Conservation (phyloP, 2,329 filamentous ascomycete species). For the Chaetothyriales sp. region DNA sequence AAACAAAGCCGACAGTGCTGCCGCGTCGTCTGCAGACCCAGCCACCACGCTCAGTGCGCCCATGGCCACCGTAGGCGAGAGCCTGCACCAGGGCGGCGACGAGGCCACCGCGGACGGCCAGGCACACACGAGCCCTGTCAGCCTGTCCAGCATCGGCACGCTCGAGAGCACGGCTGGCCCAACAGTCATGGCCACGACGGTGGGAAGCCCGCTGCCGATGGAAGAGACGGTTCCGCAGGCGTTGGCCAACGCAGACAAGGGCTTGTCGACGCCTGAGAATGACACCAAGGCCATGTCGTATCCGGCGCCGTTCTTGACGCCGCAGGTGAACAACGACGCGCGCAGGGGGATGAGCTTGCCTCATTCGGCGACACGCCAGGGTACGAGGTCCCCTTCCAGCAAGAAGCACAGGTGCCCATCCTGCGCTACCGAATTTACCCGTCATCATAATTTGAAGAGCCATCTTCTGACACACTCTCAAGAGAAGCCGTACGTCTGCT, state of each 20-base stretch:
- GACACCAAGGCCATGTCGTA: constrained; percentile 50
- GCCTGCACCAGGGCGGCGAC: constrained; percentile 37
- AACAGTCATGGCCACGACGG: constrained; percentile 37
- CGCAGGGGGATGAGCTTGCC: constrained; percentile 47
- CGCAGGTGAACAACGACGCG: constrained; percentile 36
- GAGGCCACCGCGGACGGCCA: constrained; percentile 27
- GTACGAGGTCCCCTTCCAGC: constrained; percentile 55
- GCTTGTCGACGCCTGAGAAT: constrained; percentile 27
- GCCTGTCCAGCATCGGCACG: constrained; percentile 41
- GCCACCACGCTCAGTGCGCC: constrained; percentile 35
- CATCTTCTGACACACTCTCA: constrained; percentile 95
- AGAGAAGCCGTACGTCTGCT: constrained; percentile 92
- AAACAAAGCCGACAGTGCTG: constrained; percentile 12
- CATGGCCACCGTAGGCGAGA: constrained; percentile 34
- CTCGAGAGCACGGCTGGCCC: constrained; percentile 36
- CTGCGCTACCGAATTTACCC: constrained; percentile 90
- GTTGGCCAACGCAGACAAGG: constrained; percentile 19
- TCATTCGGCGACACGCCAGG: constrained; percentile 41
- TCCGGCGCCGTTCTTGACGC: constrained; percentile 42
- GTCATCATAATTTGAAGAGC: constrained; percentile 94
- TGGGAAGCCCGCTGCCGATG: constrained; percentile 34
- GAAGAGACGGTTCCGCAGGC: constrained; percentile 32
- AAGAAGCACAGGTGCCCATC: constrained; percentile 97
- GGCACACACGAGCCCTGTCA: constrained; percentile 40
- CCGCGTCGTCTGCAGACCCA: constrained; percentile 21